Base-by-base conservation (phyloP, 1,139 yeast species). In the Sugiyamaella paludigena region DNA sequence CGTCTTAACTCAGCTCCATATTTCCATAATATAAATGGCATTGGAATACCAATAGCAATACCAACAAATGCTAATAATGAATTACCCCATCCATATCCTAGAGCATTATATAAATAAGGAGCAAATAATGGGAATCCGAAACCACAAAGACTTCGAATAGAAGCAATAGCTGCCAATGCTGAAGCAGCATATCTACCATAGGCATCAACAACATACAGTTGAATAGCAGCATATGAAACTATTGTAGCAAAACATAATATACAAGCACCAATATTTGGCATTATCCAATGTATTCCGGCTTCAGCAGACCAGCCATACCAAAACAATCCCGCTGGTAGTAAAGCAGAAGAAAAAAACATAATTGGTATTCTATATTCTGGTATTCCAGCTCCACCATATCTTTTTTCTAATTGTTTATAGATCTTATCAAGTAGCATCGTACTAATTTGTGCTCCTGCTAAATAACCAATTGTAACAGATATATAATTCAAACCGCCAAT, bases 241-340 rank as follows among this genome's bases (percentile, higher is more conserved):
- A 80, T 72, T 26, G 81, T 71, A 2, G 81, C 78, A 53, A 76
- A 70, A 4, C 83, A 78, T 61, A 77, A 78, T 11, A 80, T 69
- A 1, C 68, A 73, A 10, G 77, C 69, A 7, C 84, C 85, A 30
- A 80, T 68, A 26, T 70, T 66, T 1, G 85, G 84, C 70, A 80
- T 76, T 16, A 81, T 72, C 81, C 84, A 81, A 48, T 61, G 62
- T 3, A 62, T 42, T 30, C 68, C 61, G 29, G 72, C 71, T 52
- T 81, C 69, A 1, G 81, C 83, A 16, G 80, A 71, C 85, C 86
- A 81, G 2, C 86, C 86, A 58, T 78, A 81, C 76, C 83, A 75
- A 33, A 81, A 65, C 39, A 81, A 67, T 0, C 83, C 83, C 1
- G 75, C 67, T 1, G 89, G 88, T 56, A 81, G 69, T 0, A 41